phyloP scores from a whole-genome alignment of 768 basidiomycete species.

The Calocera viscosa region DNA sequence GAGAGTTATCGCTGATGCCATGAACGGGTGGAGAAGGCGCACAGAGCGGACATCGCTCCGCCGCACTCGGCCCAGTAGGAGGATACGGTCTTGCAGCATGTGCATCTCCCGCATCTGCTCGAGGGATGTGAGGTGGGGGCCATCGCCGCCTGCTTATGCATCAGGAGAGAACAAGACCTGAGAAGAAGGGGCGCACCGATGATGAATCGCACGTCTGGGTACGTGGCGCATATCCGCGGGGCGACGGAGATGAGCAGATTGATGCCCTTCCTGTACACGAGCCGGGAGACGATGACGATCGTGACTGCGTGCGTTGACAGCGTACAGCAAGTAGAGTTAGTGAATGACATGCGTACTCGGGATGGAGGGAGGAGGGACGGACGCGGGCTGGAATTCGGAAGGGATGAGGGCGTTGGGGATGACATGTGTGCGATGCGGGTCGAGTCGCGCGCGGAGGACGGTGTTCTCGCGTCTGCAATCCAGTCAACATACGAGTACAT shows the following conservation, averaged over 20 bases:
- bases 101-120: constrained; percentile 92
- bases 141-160: constrained; percentile 62
- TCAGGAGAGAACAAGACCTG: not conserved
- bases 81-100: constrained; percentile 80
- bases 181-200: constrained; percentile 42
- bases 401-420: constrained; percentile 88
- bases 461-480: constrained; percentile 87
- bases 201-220: constrained; percentile 78
- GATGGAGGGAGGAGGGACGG: constrained; percentile 34
- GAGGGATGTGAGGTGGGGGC: constrained; percentile 87
- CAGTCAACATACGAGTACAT: not conserved
- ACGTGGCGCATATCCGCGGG: constrained; percentile 72
- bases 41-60: constrained; percentile 74
- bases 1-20: no score
- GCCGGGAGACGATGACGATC: constrained; percentile 76
- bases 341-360: constrained; percentile 38
- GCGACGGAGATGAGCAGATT: constrained; percentile 88
- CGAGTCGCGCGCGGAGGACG: constrained; percentile 70
- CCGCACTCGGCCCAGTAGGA: constrained; percentile 67
- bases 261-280: constrained; percentile 92
- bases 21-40: no score
- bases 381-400: constrained; percentile 66
- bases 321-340: not conserved
- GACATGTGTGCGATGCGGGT: constrained; percentile 53
- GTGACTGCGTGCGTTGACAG: constrained; percentile 45